phyloP scores from a whole-genome alignment of 169 alveolate species.

The Eimeria falciformis region DNA sequence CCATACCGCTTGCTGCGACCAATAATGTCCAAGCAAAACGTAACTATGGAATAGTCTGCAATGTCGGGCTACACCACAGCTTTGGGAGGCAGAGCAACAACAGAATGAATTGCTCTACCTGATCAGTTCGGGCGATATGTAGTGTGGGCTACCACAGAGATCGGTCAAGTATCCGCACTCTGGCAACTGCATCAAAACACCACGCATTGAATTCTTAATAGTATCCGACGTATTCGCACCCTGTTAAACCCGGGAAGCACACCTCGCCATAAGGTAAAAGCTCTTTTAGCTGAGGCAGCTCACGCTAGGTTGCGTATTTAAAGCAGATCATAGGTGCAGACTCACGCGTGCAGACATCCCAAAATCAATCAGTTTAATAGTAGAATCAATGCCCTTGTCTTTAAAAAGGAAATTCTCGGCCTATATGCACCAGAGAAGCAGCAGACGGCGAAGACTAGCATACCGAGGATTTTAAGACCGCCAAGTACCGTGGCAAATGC shows the following conservation, averaged over 20 bases:
- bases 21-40: background rate
- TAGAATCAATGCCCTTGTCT: slow-evolving; percentile 76
- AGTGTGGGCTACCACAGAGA: slow-evolving; percentile 86
- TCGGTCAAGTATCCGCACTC: slow-evolving; percentile 81
- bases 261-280: too few relatives aligned
- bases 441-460: background rate
- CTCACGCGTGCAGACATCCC: slow-evolving; percentile 85
- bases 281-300: background rate
- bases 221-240: background rate
- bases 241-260: too few relatives aligned
- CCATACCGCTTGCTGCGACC: slow-evolving; percentile 79
- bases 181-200: slow-evolving; percentile 43
- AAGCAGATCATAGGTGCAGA: background rate
- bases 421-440: slow-evolving; percentile 49
- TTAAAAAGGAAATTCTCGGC: slow-evolving; percentile 77
- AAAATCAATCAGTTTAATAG: slow-evolving; percentile 82
- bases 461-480: background rate
- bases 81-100: background rate
- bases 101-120: slow-evolving; percentile 52
- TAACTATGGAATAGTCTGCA: background rate
- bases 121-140: slow-evolving; percentile 85
- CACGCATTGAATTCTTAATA: background rate
- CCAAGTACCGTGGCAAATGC: background rate
- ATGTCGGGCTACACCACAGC: background rate
- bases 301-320: background rate